Conservation (phyloP, 1,284 basidiomycete species). For the Macrocystidia cucumis region DNA sequence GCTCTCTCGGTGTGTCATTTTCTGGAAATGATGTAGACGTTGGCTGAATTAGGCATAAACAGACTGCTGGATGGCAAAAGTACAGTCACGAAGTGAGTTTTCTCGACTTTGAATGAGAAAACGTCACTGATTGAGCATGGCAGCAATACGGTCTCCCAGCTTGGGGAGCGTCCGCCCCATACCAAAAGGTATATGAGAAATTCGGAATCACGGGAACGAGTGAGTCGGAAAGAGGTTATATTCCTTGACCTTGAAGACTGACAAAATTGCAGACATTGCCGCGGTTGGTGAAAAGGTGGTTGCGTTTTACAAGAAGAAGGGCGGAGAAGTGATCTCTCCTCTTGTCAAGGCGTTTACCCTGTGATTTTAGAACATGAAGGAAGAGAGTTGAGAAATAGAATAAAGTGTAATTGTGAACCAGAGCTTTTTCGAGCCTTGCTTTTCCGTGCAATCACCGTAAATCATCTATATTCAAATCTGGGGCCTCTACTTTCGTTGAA, state of each 20-base stretch:
- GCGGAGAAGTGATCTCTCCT: slow-evolving; percentile 70
- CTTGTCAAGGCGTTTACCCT: slow-evolving; percentile 62
- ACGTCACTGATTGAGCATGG: slow-evolving; percentile 9
- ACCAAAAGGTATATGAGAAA: slow-evolving; percentile 84
- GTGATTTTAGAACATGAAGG: slow-evolving; percentile 9
- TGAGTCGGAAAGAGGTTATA: slow-evolving; percentile 25
- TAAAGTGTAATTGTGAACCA: too few relatives aligned
- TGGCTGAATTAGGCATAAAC: slow-evolving; percentile 7
- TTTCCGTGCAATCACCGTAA: too few relatives aligned
- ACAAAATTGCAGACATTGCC: slow-evolving; percentile 55
- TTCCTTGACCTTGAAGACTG: slow-evolving; percentile 9
- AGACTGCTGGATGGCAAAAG: slow-evolving; percentile 79
- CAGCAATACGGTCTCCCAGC: slow-evolving; percentile 73
- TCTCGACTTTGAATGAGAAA: background rate
- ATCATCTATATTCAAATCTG: too few relatives aligned
- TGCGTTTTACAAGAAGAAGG: slow-evolving; percentile 81
- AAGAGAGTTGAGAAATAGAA: too few relatives aligned
- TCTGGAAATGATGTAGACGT: background rate
- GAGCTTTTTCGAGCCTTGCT: too few relatives aligned
- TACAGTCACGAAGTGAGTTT: slow-evolving; percentile 71
- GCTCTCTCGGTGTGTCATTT: slow-evolving; percentile 53
- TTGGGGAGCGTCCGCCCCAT: slow-evolving; percentile 90
- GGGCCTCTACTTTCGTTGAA: slow-evolving; percentile 61
- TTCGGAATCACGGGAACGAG: slow-evolving; percentile 81
- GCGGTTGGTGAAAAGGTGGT: slow-evolving; percentile 79